Evolutionary conservation across 2,329 filamentous ascomycete genomes (phyloP), one percentile per base, ranked within the genome.

Genomic region (Tolypocladium cylindrosporum): DNA sequence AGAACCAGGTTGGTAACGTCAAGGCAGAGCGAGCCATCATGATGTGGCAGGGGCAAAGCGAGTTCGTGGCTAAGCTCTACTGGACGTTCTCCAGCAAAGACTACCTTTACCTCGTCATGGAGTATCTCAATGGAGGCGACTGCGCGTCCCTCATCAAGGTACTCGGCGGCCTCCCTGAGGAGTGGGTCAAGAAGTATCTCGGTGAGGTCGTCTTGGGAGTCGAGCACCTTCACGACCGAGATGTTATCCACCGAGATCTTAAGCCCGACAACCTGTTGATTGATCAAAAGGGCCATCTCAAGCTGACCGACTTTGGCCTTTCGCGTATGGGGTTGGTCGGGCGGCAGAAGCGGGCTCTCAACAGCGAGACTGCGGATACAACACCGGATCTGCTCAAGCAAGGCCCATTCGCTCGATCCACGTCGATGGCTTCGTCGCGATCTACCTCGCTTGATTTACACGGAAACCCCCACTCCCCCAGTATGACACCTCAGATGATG

Each of bases 1-100:
- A 99, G 75, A 99, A 99, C 71, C 94, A 99, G 71, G 92, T 99
- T 65, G 96, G 94, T 64, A 99, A 99, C 68, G 94, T 99, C 68
- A 97, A 99, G 74, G 94, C 95, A 10, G 94, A 99, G 74, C 85
- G 94, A 64, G 95, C 95, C 27, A 99, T 99, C 69, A 97, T 99
- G 94, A 99, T 99, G 94, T 97, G 94, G 90, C 94, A 99, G 75
- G 94, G 94, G 27, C 91, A 97, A 72, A 99, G 95, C 71, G 94
- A 99, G 60, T 99, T 99, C 71, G 94, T 99, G 59, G 94, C 94
- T 34, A 99, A 99, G 76, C 81, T 99, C 14, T 99, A 97, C 75
- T 99, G 95, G 95, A 99, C 94, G 0, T 99, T 99, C 69, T 96
- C 94, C 4, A 99, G 93, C 79, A 99, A 99, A 69, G 94, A 99